Evolutionary conservation across 148 eudicot species (phyloP).

Genomic region (Cornus controversa): DNA sequence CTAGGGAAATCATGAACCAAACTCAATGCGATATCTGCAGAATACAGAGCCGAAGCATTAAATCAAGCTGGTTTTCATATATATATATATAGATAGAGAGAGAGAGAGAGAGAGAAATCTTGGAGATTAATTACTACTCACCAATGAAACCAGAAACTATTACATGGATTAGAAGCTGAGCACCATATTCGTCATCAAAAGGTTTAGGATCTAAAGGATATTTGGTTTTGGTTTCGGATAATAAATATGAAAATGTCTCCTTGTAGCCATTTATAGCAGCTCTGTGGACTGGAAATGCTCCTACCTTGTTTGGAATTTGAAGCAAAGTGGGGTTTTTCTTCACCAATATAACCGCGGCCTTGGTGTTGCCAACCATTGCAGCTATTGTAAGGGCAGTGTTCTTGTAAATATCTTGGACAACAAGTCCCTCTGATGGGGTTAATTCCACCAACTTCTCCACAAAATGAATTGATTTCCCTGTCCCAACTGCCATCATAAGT

Average conservation of each 20-base stretch:
- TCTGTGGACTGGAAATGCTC: not conserved
- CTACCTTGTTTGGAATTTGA: too few species aligned
- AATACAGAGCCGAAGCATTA: not conserved
- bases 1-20: not conserved
- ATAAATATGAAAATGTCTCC: not conserved
- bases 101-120: not conserved
- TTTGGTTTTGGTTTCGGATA: too few species aligned
- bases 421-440: too few species aligned
- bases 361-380: not conserved
- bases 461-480: conserved; percentile 8
- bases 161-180: too few species aligned
- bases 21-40: not conserved
- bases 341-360: not conserved
- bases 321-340: not conserved
- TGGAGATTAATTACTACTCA: too few species aligned
- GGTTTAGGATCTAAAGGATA: too few species aligned
- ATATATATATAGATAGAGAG: not conserved
- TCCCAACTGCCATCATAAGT: conserved; percentile 12
- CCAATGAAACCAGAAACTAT: too few species aligned
- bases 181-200: too few species aligned
- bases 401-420: too few species aligned
- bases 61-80: not conserved
- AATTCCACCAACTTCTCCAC: too few species aligned
- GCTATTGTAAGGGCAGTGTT: not conserved
- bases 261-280: not conserved